Percentiles rank a stretch among this genome's conserved stretches.
Conservation (phyloP, 306 rosid genomes). For the Cicer arietinum region DNA sequence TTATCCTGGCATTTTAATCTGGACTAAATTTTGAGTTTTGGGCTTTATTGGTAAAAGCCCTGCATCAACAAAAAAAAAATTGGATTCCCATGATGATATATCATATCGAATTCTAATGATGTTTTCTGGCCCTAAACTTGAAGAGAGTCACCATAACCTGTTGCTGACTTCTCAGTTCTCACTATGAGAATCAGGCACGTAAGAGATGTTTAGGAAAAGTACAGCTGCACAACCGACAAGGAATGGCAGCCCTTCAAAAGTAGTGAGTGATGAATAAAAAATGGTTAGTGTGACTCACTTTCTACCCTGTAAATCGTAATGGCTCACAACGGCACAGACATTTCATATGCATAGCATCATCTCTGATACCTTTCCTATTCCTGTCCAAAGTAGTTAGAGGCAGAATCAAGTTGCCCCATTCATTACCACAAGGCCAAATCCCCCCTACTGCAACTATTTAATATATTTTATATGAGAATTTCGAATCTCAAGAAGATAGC, state of each 20-base stretch:
- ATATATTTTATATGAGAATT: constrained; percentile 3
- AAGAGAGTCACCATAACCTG: too few relatives aligned
- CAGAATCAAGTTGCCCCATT: constrained; percentile 24
- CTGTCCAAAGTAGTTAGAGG: constrained; percentile 10
- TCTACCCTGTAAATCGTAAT: constrained; percentile 3
- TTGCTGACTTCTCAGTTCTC: too few relatives aligned
- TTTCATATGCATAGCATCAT: constrained; percentile 1
- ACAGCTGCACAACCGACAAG: constrained; percentile 18
- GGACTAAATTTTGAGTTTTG: constrained; percentile 8
- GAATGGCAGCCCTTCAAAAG: constrained; percentile 14
- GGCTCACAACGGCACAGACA: neutral
- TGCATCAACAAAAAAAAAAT: too few relatives aligned
- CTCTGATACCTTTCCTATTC: constrained; percentile 25
- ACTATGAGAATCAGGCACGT: constrained; percentile 14
- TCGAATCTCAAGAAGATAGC: neutral
- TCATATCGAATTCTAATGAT: too few relatives aligned
- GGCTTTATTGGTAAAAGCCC: neutral
- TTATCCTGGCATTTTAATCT: neutral
- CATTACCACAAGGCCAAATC: neutral
- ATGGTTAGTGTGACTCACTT: constrained; percentile 14
- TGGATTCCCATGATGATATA: too few relatives aligned
- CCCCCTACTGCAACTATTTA: neutral
- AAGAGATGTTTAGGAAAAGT: neutral
- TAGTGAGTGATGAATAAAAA: neutral
- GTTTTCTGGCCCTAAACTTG: too few relatives aligned